phyloP scores from a whole-genome alignment of 768 basidiomycete genomes.

The Hebeloma cylindrosporum region DNA sequence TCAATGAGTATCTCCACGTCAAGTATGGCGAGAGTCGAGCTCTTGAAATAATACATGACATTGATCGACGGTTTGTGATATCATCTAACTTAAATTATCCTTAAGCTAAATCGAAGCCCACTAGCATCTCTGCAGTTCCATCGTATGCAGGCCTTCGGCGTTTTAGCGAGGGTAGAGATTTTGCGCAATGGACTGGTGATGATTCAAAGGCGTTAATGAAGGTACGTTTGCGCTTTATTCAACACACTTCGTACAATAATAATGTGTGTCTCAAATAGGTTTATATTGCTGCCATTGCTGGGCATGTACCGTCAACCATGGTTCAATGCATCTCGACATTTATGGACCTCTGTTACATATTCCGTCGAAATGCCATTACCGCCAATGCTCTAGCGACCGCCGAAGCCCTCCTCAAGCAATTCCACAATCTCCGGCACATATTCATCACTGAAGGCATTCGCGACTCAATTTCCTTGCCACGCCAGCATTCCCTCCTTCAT shows the following conservation, averaged over 20 bases:
- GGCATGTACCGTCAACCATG: conserved; percentile 25
- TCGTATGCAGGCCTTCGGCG: conserved; percentile 23
- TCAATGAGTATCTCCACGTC: conserved; percentile 31
- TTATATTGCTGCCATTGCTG: conserved; percentile 25
- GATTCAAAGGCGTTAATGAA: conserved; percentile 34
- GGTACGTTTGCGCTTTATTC: conserved; percentile 12
- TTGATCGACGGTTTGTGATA: conserved; percentile 33
- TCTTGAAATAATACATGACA: conserved; percentile 33
- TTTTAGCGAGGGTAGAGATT: conserved; percentile 25
- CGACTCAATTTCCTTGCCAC: conserved; percentile 23
- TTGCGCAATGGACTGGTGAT: conserved; percentile 31
- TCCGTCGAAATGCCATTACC: conserved; percentile 20
- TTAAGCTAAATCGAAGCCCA: neutral
- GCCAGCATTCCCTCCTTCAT: conserved; percentile 28
- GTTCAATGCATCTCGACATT: conserved; percentile 24
- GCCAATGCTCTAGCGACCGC: conserved; percentile 9
- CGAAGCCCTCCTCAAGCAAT: conserved; percentile 14
- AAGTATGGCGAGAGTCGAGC: conserved; percentile 17
- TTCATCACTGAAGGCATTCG: conserved; percentile 27
- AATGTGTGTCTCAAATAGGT: conserved; percentile 12
- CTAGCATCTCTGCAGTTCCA: conserved; percentile 24
- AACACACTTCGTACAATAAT: neutral
- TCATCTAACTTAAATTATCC: neutral
- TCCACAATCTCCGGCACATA: conserved; percentile 29
- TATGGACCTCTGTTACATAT: conserved; percentile 29